A percentile compares a stretch with the other conserved stretches of the same genome.
Conservation (phyloP, 306 rosid genomes). For the Prunus mume region DNA sequence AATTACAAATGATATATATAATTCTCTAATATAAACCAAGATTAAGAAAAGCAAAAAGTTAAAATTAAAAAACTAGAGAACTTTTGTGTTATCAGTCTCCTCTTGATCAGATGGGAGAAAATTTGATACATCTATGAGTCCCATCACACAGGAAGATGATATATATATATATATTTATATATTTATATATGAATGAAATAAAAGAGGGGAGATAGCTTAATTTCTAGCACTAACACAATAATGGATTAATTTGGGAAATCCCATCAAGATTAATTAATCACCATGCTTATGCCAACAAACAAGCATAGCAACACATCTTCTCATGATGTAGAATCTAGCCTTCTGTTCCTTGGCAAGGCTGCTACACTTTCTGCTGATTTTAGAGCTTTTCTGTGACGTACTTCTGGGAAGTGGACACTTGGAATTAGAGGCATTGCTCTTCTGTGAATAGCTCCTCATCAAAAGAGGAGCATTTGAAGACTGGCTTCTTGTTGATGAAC, state of each 20-base stretch:
- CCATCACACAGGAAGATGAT: conserved; percentile 29
- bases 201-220: not conserved
- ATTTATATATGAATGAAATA: not conserved
- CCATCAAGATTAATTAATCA: conserved; percentile 38
- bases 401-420: conserved; percentile 55
- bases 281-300: conserved; percentile 98
- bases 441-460: conserved; percentile 56
- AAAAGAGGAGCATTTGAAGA: conserved; percentile 66
- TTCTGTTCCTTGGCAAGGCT: conserved; percentile 83
- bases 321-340: conserved; percentile 94
- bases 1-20: conserved; percentile 33
- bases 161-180: not conserved
- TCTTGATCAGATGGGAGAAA: conserved; percentile 34
- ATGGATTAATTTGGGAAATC: too few species aligned
- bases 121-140: conserved; percentile 16
- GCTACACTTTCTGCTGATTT: conserved; percentile 71
- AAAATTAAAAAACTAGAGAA: not conserved
- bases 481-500: conserved; percentile 60
- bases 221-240: not conserved
- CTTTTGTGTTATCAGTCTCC: conserved; percentile 18
- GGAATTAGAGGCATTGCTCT: conserved; percentile 45
- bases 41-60: not conserved
- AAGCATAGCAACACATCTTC: conserved; percentile 90
- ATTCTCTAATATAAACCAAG: conserved; percentile 1
- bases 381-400: conserved; percentile 61